Conservation (phyloP, 257 asterid genomes). For the Ballota nigra region DNA sequence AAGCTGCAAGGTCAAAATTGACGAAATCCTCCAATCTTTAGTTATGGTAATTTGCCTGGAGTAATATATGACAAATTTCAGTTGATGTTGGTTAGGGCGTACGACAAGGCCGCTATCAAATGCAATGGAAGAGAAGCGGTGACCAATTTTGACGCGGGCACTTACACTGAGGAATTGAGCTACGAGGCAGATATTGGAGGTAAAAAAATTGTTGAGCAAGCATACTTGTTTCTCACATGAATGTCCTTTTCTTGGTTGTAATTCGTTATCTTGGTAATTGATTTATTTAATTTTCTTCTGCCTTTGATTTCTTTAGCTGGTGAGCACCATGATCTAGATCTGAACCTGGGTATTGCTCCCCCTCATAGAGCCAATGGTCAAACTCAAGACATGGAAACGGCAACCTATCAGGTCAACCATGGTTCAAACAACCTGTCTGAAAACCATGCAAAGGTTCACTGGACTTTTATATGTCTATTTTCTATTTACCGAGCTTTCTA, state of each 20-base stretch:
- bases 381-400: constrained; percentile 35
- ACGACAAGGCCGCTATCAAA: constrained; percentile 89
- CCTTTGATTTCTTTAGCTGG: constrained; percentile 33
- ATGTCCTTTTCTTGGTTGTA: neutral
- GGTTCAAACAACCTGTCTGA: constrained; percentile 39
- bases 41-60: constrained; percentile 4
- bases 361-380: constrained; percentile 33
- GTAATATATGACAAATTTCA: constrained; percentile 20
- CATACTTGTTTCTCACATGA: neutral
- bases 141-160: constrained; percentile 77
- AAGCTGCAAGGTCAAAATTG: constrained; percentile 80
- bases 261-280: neutral
- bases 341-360: constrained; percentile 71
- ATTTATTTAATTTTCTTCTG: constrained; percentile 16
- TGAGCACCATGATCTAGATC: constrained; percentile 47
- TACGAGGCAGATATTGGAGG: constrained; percentile 52
- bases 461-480: neutral
- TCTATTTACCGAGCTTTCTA: neutral
- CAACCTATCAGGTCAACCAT: constrained; percentile 30
- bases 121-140: constrained; percentile 91
- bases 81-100: constrained; percentile 58
- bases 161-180: constrained; percentile 57
- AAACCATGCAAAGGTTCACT: constrained; percentile 49
- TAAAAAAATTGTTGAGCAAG: constrained; percentile 14
- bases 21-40: constrained; percentile 16